These are phyloP conservation scores for Cicer bijugum DNA, from an alignment of 306 rosid species.

Conservation along the genomic window DNA sequence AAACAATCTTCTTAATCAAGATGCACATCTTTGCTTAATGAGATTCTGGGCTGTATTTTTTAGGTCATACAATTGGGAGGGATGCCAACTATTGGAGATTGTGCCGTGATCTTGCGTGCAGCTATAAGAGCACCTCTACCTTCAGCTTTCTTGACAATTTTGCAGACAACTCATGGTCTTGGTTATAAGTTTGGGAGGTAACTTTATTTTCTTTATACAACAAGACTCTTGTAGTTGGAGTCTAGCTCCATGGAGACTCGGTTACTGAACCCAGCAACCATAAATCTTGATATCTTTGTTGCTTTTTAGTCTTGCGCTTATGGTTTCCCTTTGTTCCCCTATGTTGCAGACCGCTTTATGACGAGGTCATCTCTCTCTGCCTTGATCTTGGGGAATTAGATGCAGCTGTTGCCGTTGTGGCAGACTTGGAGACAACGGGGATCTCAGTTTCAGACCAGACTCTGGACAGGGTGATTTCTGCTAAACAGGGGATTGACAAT, in stretches of 20 bases:
- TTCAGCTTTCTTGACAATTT: conserved; percentile 81
- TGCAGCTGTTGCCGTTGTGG: conserved; percentile 95
- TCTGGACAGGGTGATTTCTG: conserved; percentile 79
- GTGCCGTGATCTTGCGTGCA: conserved; percentile 89
- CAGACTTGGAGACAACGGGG: conserved; percentile 84
- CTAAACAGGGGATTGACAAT: conserved; percentile 53
- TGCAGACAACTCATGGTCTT: conserved; percentile 83
- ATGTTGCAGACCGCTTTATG: conserved; percentile 76
- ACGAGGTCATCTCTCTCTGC: conserved; percentile 75
- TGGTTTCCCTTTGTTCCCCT: conserved; percentile 20
- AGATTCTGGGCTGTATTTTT: conserved; percentile 38
- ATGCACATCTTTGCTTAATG: conserved; percentile 27
- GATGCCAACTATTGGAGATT: conserved; percentile 87
- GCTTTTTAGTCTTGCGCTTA: conserved; percentile 14
- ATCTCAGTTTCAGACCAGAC: conserved; percentile 81
- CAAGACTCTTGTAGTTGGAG: conserved; percentile 23
- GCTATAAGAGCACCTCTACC: conserved; percentile 87
- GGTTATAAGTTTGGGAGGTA: conserved; percentile 93
- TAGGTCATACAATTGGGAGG: conserved; percentile 94
- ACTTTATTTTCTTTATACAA: conserved; percentile 41
- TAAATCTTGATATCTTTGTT: conserved; percentile 26
- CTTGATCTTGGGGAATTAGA: conserved; percentile 88
- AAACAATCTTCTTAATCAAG: conserved; percentile 14
- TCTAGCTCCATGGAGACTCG: background rate
- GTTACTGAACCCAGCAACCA: conserved; percentile 20